Evolutionary conservation across 768 basidiomycete genomes (phyloP).

Genomic region (Tylopilus subfusipes): DNA sequence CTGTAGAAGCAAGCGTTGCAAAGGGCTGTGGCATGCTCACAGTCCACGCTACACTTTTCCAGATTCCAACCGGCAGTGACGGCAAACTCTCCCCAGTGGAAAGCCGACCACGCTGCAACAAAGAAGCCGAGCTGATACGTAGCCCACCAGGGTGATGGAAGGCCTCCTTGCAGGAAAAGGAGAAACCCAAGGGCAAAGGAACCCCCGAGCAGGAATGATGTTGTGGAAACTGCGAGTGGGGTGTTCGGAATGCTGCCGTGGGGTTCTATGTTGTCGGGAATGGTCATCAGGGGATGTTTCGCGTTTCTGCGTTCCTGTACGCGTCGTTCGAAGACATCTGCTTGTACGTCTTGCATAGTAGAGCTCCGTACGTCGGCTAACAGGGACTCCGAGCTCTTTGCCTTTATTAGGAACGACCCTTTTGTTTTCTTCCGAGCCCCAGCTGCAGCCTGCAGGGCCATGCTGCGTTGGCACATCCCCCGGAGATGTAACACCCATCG

Average conservation of each 20-base stretch:
- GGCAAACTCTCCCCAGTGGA: constrained; percentile 93
- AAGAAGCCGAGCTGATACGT: constrained; percentile 83
- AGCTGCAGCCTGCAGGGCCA: constrained; percentile 3
- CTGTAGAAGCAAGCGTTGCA: not conserved
- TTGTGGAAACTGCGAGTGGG: constrained; percentile 68
- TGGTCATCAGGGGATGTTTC: constrained; percentile 49
- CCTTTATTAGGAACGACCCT: not conserved
- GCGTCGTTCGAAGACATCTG: constrained; percentile 40
- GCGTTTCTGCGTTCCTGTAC: constrained; percentile 39
- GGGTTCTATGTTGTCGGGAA: constrained; percentile 38
- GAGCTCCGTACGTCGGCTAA: not conserved
- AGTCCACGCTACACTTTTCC: constrained; percentile 88
- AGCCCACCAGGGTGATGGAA: constrained; percentile 51
- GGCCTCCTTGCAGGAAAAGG: constrained; percentile 47
- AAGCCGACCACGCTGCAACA: constrained; percentile 74
- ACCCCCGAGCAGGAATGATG: constrained; percentile 84
- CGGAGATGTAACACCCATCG: constrained; percentile 11
- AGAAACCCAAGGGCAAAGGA: constrained; percentile 57
- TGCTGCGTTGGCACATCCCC: constrained; percentile 16
- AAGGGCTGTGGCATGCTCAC: constrained; percentile 47
- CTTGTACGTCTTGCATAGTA: constrained; percentile 31
- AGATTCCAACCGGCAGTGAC: constrained; percentile 96
- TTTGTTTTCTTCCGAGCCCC: not conserved
- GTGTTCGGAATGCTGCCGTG: constrained; percentile 83
- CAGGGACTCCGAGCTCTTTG: not conserved